Base-by-base conservation (phyloP, 441 rosid genomes). In the Populus tomentosa region DNA sequence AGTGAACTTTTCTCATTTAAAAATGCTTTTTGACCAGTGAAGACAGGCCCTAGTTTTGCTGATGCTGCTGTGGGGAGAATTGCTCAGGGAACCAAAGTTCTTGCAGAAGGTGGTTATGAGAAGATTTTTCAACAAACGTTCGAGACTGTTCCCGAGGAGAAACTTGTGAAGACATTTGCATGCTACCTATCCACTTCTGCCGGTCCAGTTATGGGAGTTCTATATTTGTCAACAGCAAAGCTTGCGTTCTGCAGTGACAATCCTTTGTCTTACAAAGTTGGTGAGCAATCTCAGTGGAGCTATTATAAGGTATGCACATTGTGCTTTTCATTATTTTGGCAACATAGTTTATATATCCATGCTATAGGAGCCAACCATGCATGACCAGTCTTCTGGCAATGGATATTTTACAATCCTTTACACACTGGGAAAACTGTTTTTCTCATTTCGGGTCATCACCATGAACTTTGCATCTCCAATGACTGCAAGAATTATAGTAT, bases 41-140 rank as follows among this genome's bases (percentile, higher is more conserved):
- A 89, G 88, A 95, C 97, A 24, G 87, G 93, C 53, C 99, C 99
- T 16, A 95, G 98, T 80, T 85, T 95, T 80, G 88, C 99, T 78
- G 99, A 95, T 78, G 97, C 99, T 80, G 98, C 99, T 11, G 84
- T 93, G 88, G 97, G 98, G 79, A 93, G 98, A 85, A 89, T 95
- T 69, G 97, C 98, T 23, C 99, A 95, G 76, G 93, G 94, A 79
- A 93, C 98, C 56, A 95, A 95, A 81, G 93, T 95, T 70, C 83
- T 95, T 33, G 97, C 98, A 1, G 98, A 95, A 88, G 98, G 98
- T 72, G 99, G 99, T 21, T 90, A 95, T 70, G 98, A 95, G 86
- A 93, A 92, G 75, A 86, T 95, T 18, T 95, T 95, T 80, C 82
- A 84, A 63, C 96, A 93, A 74, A 88, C 90, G n/a, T 95, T 95